A percentile compares a stretch with the other conserved stretches of the same genome.
Conservation (phyloP, 345 rosid genomes). For the Noccaea caerulescens region DNA sequence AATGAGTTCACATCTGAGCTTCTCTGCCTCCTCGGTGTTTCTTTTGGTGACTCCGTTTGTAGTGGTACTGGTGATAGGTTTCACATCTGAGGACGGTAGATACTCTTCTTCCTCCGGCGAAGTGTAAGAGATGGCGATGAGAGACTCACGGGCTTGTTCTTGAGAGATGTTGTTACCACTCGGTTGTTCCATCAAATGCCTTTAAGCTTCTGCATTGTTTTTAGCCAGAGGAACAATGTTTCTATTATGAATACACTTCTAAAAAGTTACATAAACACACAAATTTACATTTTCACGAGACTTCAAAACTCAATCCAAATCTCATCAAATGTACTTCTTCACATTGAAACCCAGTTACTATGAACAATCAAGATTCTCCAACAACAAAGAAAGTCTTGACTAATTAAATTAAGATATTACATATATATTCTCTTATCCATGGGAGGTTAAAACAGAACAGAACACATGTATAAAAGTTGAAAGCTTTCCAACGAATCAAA, state of each 20-base stretch:
- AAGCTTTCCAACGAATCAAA: not conserved
- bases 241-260: conserved; percentile 27
- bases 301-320: not conserved
- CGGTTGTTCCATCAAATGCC: conserved; percentile 46
- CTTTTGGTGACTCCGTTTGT: conserved; percentile 28
- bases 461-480: not conserved
- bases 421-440: not conserved
- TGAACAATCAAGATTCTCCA: not conserved
- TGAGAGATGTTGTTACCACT: conserved; percentile 38
- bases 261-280: conserved; percentile 1
- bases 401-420: not conserved
- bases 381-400: not conserved
- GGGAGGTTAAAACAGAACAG: conserved; percentile 1
- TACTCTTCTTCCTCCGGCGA: conserved; percentile 33
- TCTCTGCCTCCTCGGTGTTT: conserved; percentile 28
- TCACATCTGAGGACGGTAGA: conserved; percentile 26
- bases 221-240: conserved; percentile 7
- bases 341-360: not conserved
- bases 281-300: not conserved
- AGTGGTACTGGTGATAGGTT: not conserved
- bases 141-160: conserved; percentile 45
- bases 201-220: conserved; percentile 37
- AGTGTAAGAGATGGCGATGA: conserved; percentile 44
- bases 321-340: not conserved
- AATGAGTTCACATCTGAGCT: conserved; percentile 38